Evolutionary conservation across 495 filamentous ascomycete species (phyloP).

Genomic region (Aspergillus wentii): DNA sequence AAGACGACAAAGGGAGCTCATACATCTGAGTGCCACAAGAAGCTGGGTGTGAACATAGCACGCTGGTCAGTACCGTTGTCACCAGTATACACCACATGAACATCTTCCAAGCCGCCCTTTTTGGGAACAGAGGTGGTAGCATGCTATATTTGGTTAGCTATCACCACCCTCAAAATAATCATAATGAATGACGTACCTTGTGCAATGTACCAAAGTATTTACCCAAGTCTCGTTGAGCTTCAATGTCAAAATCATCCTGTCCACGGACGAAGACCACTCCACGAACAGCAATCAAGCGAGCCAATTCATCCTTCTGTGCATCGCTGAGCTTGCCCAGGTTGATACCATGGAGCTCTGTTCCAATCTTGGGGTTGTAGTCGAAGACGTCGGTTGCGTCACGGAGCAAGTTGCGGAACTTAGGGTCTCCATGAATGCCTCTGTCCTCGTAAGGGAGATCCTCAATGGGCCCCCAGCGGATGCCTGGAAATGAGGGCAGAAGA

Average conservation of each 20-base stretch:
- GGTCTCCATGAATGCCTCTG: slow-evolving; percentile 47
- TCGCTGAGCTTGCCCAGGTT: slow-evolving; percentile 63
- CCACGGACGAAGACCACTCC: slow-evolving; percentile 71
- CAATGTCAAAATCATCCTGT: slow-evolving; percentile 62
- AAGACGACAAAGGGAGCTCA: slow-evolving; percentile 8
- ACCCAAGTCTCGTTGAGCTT: slow-evolving; percentile 61
- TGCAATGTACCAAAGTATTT: slow-evolving; percentile 64
- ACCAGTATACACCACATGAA: slow-evolving; percentile 63
- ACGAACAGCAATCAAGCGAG: slow-evolving; percentile 62
- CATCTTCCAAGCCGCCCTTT: slow-evolving; percentile 58
- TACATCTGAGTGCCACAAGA: slow-evolving; percentile 63
- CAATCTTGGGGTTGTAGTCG: slow-evolving; percentile 64
- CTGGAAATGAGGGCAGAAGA: slow-evolving; percentile 52
- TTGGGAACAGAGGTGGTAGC: slow-evolving; percentile 57
- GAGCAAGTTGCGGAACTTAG: slow-evolving; percentile 48
- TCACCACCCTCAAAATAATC: background rate
- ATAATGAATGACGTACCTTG: slow-evolving; percentile 29
- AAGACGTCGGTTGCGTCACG: slow-evolving; percentile 48
- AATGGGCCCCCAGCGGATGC: slow-evolving; percentile 49
- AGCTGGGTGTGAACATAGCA: slow-evolving; percentile 40
- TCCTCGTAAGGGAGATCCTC: slow-evolving; percentile 48
- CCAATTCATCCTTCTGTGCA: slow-evolving; percentile 70
- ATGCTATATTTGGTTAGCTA: slow-evolving; percentile 24
- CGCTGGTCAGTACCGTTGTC: slow-evolving; percentile 59
- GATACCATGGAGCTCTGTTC: slow-evolving; percentile 67